phyloP scores from a whole-genome alignment of 2,329 filamentous ascomycete genomes.

The Beauveria caledonica region DNA sequence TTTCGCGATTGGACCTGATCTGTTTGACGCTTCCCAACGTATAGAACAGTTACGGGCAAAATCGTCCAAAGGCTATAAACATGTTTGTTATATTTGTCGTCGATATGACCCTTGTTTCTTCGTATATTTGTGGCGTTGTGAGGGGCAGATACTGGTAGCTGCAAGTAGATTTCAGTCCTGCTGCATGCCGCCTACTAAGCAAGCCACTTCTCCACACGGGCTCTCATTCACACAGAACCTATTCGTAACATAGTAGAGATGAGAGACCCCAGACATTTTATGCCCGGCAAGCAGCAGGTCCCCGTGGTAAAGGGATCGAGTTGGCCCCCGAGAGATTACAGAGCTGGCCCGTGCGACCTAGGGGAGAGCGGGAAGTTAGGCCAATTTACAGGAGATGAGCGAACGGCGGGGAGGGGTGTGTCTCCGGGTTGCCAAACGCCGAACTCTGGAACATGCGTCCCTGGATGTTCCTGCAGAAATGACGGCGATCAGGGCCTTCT shows the following conservation, averaged over 20 bases:
- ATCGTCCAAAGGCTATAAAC: too few relatives aligned
- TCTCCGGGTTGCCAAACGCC: neutral
- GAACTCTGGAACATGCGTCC: neutral
- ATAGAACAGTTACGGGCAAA: neutral
- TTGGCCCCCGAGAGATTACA: neutral
- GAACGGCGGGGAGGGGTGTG: neutral
- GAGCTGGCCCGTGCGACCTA: constrained; percentile 1
- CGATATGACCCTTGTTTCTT: neutral
- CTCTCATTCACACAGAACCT: neutral
- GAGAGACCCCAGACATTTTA: too few relatives aligned
- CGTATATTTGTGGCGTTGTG: neutral
- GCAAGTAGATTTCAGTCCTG: neutral
- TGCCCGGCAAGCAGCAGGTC: neutral
- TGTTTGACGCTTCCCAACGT: too few relatives aligned
- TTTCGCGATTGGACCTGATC: neutral
- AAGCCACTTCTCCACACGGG: neutral
- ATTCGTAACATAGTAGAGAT: neutral
- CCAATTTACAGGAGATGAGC: constrained; percentile 10
- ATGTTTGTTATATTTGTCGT: neutral
- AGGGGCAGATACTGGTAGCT: neutral
- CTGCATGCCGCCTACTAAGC: neutral
- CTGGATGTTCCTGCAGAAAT: neutral
- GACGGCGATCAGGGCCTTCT: neutral
- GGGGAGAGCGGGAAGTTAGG: constrained; percentile 1
- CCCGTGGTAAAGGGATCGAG: neutral